Evolutionary conservation across 2,329 filamentous ascomycete species (phyloP).

Genomic region (Raffaelea albimanens): DNA sequence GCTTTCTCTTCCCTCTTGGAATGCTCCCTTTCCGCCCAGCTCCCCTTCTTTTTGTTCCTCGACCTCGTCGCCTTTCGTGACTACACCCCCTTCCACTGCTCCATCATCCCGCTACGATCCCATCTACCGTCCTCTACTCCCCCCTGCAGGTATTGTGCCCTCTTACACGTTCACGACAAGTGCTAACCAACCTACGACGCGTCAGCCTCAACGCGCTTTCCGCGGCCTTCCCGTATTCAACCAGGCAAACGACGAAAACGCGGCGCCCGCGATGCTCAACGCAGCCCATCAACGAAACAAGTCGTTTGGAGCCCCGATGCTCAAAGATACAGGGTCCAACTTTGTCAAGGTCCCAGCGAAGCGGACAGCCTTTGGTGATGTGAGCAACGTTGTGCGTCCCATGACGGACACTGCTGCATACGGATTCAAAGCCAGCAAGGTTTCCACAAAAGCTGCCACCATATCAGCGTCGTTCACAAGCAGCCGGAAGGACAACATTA

Average conservation of each 20-base stretch:
- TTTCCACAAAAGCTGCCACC: not conserved
- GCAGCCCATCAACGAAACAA: slow-evolving; percentile 70
- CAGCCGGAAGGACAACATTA: slow-evolving; percentile 27
- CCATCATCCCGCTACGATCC: not conserved
- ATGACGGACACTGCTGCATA: slow-evolving; percentile 17
- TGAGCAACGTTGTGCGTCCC: slow-evolving; percentile 57
- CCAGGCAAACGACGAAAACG: slow-evolving; percentile 63
- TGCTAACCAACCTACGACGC: slow-evolving; percentile 7
- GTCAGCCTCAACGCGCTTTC: slow-evolving; percentile 59
- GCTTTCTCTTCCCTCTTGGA: too few relatives aligned
- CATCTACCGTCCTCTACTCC: not conserved
- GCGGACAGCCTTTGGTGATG: slow-evolving; percentile 71
- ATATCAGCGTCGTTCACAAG: slow-evolving; percentile 12
- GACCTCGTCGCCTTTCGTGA: too few relatives aligned
- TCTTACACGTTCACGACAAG: not conserved
- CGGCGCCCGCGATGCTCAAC: slow-evolving; percentile 44
- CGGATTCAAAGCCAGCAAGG: slow-evolving; percentile 21
- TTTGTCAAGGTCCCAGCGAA: slow-evolving; percentile 58
- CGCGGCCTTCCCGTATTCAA: slow-evolving; percentile 32
- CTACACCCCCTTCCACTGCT: too few relatives aligned
- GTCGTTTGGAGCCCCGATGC: slow-evolving; percentile 56
- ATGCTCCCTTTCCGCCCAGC: too few relatives aligned
- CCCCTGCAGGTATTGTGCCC: not conserved
- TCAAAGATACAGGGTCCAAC: slow-evolving; percentile 33
- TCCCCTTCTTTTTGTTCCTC: not conserved